These are phyloP conservation scores for Cladosporium sp. DNA, from an alignment of 2,329 filamentous ascomycete genomes.

Conservation along the genomic window DNA sequence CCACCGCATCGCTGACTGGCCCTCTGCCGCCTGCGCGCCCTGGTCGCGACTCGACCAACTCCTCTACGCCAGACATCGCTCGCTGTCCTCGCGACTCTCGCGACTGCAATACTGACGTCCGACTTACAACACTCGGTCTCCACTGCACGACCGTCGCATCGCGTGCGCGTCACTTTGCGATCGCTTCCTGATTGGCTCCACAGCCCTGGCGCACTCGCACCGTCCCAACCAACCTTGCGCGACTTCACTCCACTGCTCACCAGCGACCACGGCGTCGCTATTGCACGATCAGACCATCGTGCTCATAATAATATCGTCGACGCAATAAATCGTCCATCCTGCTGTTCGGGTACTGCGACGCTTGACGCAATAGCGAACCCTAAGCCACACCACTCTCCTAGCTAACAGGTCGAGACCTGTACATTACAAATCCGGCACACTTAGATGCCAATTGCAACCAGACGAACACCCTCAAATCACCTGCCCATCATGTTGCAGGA, in stretches of 20 bases:
- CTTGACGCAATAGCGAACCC: neutral
- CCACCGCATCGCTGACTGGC: constrained; percentile 7
- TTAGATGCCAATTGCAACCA: neutral
- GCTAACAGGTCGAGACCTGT: neutral
- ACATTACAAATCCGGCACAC: neutral
- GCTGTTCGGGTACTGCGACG: neutral
- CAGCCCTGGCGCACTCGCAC: constrained; percentile 2
- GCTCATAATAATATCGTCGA: neutral
- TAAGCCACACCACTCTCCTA: neutral
- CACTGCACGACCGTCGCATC: neutral
- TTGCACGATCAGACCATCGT: neutral
- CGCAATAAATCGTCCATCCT: neutral
- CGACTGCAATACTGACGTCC: neutral
- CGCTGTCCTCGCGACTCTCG: neutral
- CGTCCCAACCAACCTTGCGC: neutral
- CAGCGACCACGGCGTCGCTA: neutral
- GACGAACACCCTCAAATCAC: neutral
- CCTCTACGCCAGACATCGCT: neutral
- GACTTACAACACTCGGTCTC: neutral
- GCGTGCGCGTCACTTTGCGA: constrained; percentile 11
- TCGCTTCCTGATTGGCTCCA: constrained; percentile 9
- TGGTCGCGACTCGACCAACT: constrained; percentile 2
- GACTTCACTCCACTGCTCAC: neutral
- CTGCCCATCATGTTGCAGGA: constrained; percentile 2
- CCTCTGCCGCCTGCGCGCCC: constrained; percentile 8